phyloP scores from a whole-genome alignment of 169 alveolate genomes.

The Besnoitia besnoiti region DNA sequence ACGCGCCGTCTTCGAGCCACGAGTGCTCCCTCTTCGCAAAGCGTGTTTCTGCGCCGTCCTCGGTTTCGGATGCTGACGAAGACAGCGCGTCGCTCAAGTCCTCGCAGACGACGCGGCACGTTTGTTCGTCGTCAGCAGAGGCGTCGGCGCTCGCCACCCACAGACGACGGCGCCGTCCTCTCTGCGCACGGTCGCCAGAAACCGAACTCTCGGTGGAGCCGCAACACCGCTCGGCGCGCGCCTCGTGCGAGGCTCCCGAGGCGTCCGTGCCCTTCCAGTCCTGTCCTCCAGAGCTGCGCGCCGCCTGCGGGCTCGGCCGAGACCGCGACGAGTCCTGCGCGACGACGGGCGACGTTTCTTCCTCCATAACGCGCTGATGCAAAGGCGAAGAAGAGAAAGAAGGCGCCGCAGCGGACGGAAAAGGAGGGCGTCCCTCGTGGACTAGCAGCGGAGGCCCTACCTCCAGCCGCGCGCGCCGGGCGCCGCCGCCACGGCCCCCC shows the following conservation, averaged over 20 bases:
- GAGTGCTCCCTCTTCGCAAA: background rate
- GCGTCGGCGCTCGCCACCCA: no score
- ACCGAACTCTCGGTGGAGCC: no score
- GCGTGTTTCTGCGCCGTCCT: background rate
- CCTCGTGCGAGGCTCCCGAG: no score
- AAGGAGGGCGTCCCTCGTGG: background rate
- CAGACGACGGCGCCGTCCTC: no score
- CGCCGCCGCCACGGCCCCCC: background rate
- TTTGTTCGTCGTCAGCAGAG: background rate
- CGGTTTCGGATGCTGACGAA: background rate
- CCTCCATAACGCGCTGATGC: background rate
- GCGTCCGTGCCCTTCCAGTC: no score
- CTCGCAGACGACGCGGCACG: background rate
- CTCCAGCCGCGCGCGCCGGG: slow-evolving; percentile 8
- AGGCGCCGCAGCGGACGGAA: background rate
- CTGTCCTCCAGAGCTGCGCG: no score
- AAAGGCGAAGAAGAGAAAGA: background rate
- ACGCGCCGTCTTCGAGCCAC: background rate
- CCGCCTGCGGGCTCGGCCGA: no score
- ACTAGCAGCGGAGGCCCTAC: background rate
- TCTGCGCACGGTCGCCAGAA: no score
- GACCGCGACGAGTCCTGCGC: no score
- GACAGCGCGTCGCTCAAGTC: background rate
- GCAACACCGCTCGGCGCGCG: no score
- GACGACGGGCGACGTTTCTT: background rate